Percentiles rank a stretch among this genome's conserved stretches.
phyloP scores from a whole-genome alignment of 495 filamentous ascomycete species.

The Friedmanniomyces simplex region DNA sequence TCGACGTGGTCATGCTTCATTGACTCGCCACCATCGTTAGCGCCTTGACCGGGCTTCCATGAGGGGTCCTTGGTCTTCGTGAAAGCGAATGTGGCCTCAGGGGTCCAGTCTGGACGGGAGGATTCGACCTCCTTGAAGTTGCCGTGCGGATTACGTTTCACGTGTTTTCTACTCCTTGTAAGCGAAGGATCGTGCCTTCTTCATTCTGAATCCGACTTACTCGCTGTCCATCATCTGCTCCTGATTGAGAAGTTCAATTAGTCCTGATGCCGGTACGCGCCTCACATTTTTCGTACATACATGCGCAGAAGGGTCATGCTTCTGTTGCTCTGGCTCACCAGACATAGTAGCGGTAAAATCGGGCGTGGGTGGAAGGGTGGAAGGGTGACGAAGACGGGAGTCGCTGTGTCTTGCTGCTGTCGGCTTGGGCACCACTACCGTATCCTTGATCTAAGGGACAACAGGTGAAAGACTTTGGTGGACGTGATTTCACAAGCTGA shows the following conservation, averaged over 20 bases:
- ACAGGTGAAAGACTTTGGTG: too few species aligned
- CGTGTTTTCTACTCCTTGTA: slow-evolving; percentile 21
- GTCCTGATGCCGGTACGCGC: neutral
- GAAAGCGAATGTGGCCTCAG: slow-evolving; percentile 39
- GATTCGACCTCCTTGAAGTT: slow-evolving; percentile 73
- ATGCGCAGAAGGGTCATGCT: slow-evolving; percentile 26
- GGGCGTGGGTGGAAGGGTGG: slow-evolving; percentile 8
- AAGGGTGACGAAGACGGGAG: too few species aligned
- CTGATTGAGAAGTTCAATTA: neutral
- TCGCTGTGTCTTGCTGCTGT: too few species aligned
- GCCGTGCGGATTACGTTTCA: slow-evolving; percentile 54
- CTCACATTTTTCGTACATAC: neutral
- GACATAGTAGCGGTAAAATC: slow-evolving; percentile 11
- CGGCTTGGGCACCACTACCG: too few species aligned
- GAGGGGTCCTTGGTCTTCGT: slow-evolving; percentile 62
- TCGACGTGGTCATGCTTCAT: slow-evolving; percentile 54
- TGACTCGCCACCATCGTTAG: slow-evolving; percentile 49
- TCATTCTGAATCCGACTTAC: neutral
- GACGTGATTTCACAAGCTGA: too few species aligned
- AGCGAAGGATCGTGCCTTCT: neutral
- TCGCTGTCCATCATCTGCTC: slow-evolving; percentile 31
- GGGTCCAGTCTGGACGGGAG: slow-evolving; percentile 56
- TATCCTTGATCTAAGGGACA: too few species aligned
- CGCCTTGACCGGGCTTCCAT: slow-evolving; percentile 73
- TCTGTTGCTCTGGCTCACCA: slow-evolving; percentile 22